A percentile compares a stretch with the other conserved stretches of the same genome.
Conservation (phyloP, 257 asterid genomes). For the Jacaranda copaia region DNA sequence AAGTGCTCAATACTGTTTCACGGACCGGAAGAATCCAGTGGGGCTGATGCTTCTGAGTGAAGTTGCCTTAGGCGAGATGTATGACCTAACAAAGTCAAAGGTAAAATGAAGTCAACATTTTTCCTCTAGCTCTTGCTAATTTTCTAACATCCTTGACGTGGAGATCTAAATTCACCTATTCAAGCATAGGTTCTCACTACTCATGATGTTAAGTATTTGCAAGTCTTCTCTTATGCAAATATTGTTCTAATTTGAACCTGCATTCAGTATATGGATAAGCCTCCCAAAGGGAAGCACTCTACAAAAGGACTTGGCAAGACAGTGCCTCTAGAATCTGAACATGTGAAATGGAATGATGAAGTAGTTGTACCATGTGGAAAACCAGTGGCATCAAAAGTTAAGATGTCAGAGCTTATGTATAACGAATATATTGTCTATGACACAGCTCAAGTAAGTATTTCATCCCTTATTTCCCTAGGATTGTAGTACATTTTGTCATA, state of each 20-base stretch:
- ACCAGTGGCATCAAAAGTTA: conserved; percentile 74
- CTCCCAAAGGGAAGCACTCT: conserved; percentile 90
- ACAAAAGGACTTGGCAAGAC: conserved; percentile 94
- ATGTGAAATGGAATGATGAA: conserved; percentile 79
- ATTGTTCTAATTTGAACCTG: conserved; percentile 23
- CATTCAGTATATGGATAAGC: conserved; percentile 87
- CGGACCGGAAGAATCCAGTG: conserved; percentile 79
- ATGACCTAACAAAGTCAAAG: conserved; percentile 80
- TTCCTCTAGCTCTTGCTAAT: not conserved
- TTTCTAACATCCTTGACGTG: not conserved
- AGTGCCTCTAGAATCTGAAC: conserved; percentile 74
- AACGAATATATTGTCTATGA: conserved; percentile 93
- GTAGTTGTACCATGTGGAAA: conserved; percentile 92
- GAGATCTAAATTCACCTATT: not conserved
- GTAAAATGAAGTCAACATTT: conserved; percentile 43
- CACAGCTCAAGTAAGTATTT: conserved; percentile 80
- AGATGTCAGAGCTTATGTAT: conserved; percentile 84
- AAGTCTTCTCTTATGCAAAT: not conserved
- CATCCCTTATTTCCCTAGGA: not conserved
- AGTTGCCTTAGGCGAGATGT: conserved; percentile 91
- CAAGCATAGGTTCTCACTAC: not conserved
- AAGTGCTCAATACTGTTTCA: conserved; percentile 96
- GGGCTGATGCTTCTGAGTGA: conserved; percentile 97
- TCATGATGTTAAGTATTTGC: too few relatives aligned
- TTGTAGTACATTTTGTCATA: not conserved